Conservation (phyloP, 345 rosid species). For the sweet orange (Citrus sinensis) region DVS_A1.0 CM039163.1:50108501-50109000, state of each 20-base stretch:
- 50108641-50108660: constrained; percentile 40
- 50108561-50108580: constrained; percentile 41
- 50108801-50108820: constrained; percentile 45
- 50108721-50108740: constrained; percentile 54
- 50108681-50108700: constrained; percentile 41
- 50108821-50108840: constrained; percentile 40
- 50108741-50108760: constrained; percentile 39
- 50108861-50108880: constrained; percentile 42
- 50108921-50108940: constrained; percentile 47
- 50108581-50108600: constrained; percentile 34
- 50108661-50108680: constrained; percentile 43
- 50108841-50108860: constrained; percentile 52
- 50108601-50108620: constrained; percentile 59
- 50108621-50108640: constrained; percentile 44
- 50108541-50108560: constrained; percentile 47
- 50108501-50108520: constrained; percentile 55
- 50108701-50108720: constrained; percentile 60
- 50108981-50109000: constrained; percentile 19
- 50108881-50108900: constrained; percentile 33
- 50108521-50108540: constrained; percentile 42
- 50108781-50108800: constrained; percentile 72
- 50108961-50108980: constrained; percentile 26
- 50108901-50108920: constrained; percentile 49
- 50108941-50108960: constrained; percentile 38
- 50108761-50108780: constrained; percentile 37